Evolutionary conservation across 805 yeast genomes (phyloP).

Genomic region (Kuraishia cidri): DNA sequence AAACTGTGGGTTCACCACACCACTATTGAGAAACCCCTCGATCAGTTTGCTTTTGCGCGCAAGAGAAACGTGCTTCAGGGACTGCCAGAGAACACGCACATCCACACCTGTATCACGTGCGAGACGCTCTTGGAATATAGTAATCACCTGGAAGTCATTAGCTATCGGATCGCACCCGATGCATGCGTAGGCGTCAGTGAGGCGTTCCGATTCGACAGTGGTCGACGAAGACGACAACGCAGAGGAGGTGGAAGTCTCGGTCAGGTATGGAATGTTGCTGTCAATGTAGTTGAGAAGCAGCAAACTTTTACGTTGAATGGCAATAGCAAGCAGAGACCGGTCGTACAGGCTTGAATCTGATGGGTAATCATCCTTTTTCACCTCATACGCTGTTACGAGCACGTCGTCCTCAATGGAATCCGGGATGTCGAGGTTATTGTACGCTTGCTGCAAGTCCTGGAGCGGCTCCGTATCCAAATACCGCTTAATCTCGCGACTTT

Average conservation of each 20-base stretch:
- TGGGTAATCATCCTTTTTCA: constrained; percentile 45
- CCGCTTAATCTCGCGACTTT: constrained; percentile 22
- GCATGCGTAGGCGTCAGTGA: constrained; percentile 32
- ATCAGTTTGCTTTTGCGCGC: constrained; percentile 48
- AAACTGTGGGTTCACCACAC: constrained; percentile 48
- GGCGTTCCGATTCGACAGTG: constrained; percentile 4
- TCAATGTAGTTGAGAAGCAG: constrained; percentile 48
- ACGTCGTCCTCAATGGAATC: constrained; percentile 58
- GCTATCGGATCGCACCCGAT: constrained; percentile 44
- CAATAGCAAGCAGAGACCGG: constrained; percentile 56
- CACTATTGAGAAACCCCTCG: constrained; percentile 46
- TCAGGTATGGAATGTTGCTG: constrained; percentile 23
- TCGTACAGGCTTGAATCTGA: constrained; percentile 31
- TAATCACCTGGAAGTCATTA: constrained; percentile 46
- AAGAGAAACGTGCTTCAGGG: constrained; percentile 47
- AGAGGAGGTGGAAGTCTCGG: background rate
- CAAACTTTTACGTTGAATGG: constrained; percentile 46
- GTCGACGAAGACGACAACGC: background rate
- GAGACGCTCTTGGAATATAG: constrained; percentile 39
- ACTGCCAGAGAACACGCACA: constrained; percentile 45
- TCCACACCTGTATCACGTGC: constrained; percentile 32
- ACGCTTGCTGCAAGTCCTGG: constrained; percentile 37
- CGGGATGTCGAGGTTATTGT: constrained; percentile 38
- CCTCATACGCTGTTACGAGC: constrained; percentile 64
- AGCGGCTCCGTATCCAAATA: constrained; percentile 39